Base-by-base conservation (phyloP, 2,329 filamentous ascomycete genomes). In the Penicillium rolfsii region DNA sequence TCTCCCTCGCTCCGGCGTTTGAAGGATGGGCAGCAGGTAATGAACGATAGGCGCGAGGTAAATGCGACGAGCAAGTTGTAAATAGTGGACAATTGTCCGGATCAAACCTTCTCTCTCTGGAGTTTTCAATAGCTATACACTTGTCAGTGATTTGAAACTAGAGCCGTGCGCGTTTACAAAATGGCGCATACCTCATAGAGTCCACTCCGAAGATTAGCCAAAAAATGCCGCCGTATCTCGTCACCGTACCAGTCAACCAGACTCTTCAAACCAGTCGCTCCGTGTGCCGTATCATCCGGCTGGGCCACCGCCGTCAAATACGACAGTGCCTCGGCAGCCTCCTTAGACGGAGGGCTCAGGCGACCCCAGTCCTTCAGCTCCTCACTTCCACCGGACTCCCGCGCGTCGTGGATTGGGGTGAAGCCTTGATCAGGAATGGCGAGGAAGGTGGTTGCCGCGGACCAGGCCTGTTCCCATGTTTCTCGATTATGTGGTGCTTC, bases 191-290 rank as follows among this genome's bases (percentile, higher is more conserved):
- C 79, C 68, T 74, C 55, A 16, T 69, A 61, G 5, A 81, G 61
- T 2, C 68, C 69, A 38, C 63, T 61, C 24, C 73, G 70, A 43
- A 79, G 70, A 61, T 80, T 77, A 7, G 62, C 65, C 33, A 80
- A 58, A 59, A 80, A 81, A 68, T 81, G 79, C 57, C 76, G 71
- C 46, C 76, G 70, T 12, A 78, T 74, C 64, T 81, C 77, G 62
- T 74, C 71, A n/a, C 72, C 72, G 67, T 81, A 81, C 79, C 79
- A 81, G 41, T 73, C 68, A 41, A 77, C 60, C 30, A 81, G 61
- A 59, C 74, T 72, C 58, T 71, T 67, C 43, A 70, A 67, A 33
- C 67, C 65, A 12, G 55, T 58, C 5, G 62, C 62, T 53, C 40
- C 46, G 16, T 36, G n/a, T 11, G 24, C 26, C 1, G 35, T 36